Conservation (phyloP, 176 grass and related monocot species). For the Stipa capillata region DNA sequence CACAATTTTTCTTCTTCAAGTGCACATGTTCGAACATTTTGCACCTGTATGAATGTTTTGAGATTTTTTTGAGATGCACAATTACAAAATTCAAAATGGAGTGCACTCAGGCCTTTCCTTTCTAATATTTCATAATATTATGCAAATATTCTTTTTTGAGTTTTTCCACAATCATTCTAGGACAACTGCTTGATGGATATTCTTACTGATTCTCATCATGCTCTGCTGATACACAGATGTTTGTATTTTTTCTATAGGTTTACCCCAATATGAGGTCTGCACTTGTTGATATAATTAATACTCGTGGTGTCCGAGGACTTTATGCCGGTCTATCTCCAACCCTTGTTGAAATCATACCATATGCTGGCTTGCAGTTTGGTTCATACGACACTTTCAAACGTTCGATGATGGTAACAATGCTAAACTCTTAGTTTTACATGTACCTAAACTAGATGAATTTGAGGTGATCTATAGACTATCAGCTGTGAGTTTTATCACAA, state of each 20-base stretch:
- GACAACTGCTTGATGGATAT: background rate
- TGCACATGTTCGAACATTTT: too few relatives aligned
- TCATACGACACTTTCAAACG: constrained; percentile 96
- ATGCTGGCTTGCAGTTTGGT: constrained; percentile 92
- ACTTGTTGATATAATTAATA: constrained; percentile 63
- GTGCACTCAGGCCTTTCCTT: too few relatives aligned
- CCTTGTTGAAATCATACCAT: constrained; percentile 94
- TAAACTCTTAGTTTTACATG: background rate
- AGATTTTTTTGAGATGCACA: too few relatives aligned
- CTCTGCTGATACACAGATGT: constrained; percentile 5
- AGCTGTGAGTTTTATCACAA: background rate
- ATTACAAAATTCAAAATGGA: too few relatives aligned
- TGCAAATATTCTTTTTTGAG: background rate
- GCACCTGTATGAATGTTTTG: too few relatives aligned
- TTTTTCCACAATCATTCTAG: background rate
- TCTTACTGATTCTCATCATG: background rate
- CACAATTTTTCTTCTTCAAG: background rate
- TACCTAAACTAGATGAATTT: background rate
- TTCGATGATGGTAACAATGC: constrained; percentile 73
- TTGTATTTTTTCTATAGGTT: constrained; percentile 43
- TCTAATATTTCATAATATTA: background rate
- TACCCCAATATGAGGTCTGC: constrained; percentile 91
- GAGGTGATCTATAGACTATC: background rate
- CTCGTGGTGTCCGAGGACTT: constrained; percentile 70
- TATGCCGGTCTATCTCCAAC: constrained; percentile 82